phyloP scores from a whole-genome alignment of 2,329 filamentous ascomycete species.

The Ilyonectria robusta region DNA sequence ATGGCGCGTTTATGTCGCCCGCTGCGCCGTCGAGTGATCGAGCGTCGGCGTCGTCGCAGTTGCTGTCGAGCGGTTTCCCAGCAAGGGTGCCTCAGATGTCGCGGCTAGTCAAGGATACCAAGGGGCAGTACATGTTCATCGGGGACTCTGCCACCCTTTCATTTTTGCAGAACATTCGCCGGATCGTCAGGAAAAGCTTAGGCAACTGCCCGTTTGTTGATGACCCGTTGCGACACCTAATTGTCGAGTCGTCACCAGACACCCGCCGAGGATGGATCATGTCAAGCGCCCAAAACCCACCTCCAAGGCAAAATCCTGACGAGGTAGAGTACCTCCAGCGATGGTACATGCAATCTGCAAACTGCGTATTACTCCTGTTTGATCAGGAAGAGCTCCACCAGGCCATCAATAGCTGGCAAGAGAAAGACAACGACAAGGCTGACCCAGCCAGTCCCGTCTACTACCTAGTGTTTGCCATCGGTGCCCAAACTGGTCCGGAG shows the following conservation, averaged over 20 bases:
- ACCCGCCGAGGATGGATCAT: slow-evolving; percentile 47
- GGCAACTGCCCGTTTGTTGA: slow-evolving; percentile 52
- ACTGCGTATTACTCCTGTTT: slow-evolving; percentile 50
- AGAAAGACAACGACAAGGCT: slow-evolving; percentile 36
- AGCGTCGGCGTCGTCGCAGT: slow-evolving; percentile 37
- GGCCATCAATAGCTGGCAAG: slow-evolving; percentile 49
- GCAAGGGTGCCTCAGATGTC: slow-evolving; percentile 48
- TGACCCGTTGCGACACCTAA: slow-evolving; percentile 52
- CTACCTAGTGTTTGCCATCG: slow-evolving; percentile 50
- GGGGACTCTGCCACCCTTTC: slow-evolving; percentile 55
- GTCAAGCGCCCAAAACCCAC: slow-evolving; percentile 43
- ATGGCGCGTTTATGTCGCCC: slow-evolving; percentile 17
- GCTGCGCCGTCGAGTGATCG: slow-evolving; percentile 24
- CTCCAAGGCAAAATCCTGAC: slow-evolving; percentile 38
- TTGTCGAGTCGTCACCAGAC: slow-evolving; percentile 52
- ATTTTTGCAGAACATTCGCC: slow-evolving; percentile 53
- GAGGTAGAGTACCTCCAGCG: slow-evolving; percentile 48
- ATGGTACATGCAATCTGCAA: slow-evolving; percentile 51
- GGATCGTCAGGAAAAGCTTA: slow-evolving; percentile 49
- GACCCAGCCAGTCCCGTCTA: slow-evolving; percentile 42
- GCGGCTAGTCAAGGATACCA: slow-evolving; percentile 51
- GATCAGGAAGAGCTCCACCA: slow-evolving; percentile 47
- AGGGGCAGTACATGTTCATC: slow-evolving; percentile 54
- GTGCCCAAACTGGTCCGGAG: slow-evolving; percentile 53
- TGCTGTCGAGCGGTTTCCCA: slow-evolving; percentile 44